Percentiles rank a stretch among this genome's conserved stretches.
phyloP scores from a whole-genome alignment of 2,329 filamentous ascomycete species.

The Grosmannia clavigera region DNA sequence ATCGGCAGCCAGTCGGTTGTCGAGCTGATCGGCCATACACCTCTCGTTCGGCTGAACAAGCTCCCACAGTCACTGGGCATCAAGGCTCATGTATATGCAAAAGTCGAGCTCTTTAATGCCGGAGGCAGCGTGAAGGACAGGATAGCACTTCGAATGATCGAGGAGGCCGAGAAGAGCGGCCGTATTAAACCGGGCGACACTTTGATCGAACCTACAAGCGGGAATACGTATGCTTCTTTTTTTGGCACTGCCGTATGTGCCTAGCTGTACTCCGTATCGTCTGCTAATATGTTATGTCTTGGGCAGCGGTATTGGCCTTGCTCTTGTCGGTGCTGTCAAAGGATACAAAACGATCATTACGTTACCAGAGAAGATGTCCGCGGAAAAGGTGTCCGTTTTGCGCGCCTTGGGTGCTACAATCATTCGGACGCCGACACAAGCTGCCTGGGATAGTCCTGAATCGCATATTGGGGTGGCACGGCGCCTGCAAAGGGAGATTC shows the following conservation, averaged over 20 bases:
- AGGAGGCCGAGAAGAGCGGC: conserved; percentile 81
- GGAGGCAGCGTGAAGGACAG: conserved; percentile 90
- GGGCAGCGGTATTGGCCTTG: conserved; percentile 70
- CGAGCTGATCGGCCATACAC: conserved; percentile 89
- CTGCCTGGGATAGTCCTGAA: conserved; percentile 87
- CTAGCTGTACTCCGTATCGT: background rate
- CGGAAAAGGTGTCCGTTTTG: conserved; percentile 92
- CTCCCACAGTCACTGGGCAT: conserved; percentile 85
- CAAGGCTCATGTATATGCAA: conserved; percentile 78
- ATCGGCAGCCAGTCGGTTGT: conserved; percentile 7
- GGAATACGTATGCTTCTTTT: conserved; percentile 57
- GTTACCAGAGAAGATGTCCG: conserved; percentile 97
- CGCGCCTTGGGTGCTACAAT: conserved; percentile 92
- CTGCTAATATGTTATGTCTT: background rate
- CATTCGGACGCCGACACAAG: conserved; percentile 91
- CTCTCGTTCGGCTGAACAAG: conserved; percentile 87
- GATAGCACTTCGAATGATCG: conserved; percentile 94
- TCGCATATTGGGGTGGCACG: conserved; percentile 92
- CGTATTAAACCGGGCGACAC: conserved; percentile 96
- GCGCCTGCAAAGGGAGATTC: conserved; percentile 85
- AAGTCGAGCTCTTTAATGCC: conserved; percentile 87
- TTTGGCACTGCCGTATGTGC: conserved; percentile 16
- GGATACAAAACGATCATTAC: conserved; percentile 99
- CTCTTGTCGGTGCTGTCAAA: conserved; percentile 88
- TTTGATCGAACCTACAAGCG: conserved; percentile 93